phyloP scores from a whole-genome alignment of 768 basidiomycete genomes.

The Suillus occidentalis region DNA sequence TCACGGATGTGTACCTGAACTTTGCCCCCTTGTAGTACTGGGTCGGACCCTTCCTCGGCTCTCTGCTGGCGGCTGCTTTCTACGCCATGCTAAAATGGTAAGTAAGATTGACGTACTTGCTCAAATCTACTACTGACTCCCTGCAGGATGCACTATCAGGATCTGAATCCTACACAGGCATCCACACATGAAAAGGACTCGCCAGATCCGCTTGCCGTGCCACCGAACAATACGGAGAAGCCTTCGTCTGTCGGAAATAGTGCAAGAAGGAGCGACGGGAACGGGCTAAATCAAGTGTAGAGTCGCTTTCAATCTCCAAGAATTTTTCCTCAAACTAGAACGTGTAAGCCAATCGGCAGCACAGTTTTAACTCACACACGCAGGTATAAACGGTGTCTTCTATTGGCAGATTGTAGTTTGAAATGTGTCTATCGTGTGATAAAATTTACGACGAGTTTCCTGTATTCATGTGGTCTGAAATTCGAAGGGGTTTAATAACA shows the following conservation, averaged over 20 bases:
- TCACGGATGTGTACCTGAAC: neutral
- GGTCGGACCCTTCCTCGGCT: conserved; percentile 69
- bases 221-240: neutral
- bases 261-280: neutral
- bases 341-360: neutral
- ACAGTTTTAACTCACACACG: neutral
- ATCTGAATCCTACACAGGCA: conserved; percentile 32
- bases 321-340: neutral
- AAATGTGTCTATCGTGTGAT: conserved; percentile 8
- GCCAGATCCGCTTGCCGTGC: conserved; percentile 14
- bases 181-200: conserved; percentile 30
- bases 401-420: neutral
- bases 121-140: conserved; percentile 6
- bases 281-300: neutral
- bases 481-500: conserved; percentile 1
- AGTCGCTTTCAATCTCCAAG: neutral
- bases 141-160: conserved; percentile 27
- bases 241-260: neutral
- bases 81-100: conserved; percentile 58
- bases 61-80: conserved; percentile 56
- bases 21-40: conserved; percentile 48
- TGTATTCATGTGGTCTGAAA: conserved; percentile 58
- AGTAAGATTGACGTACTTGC: conserved; percentile 16
- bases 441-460: conserved; percentile 35
- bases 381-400: neutral